Conservation (phyloP, 2,329 filamentous ascomycete genomes). For the Alternaria panax region DNA sequence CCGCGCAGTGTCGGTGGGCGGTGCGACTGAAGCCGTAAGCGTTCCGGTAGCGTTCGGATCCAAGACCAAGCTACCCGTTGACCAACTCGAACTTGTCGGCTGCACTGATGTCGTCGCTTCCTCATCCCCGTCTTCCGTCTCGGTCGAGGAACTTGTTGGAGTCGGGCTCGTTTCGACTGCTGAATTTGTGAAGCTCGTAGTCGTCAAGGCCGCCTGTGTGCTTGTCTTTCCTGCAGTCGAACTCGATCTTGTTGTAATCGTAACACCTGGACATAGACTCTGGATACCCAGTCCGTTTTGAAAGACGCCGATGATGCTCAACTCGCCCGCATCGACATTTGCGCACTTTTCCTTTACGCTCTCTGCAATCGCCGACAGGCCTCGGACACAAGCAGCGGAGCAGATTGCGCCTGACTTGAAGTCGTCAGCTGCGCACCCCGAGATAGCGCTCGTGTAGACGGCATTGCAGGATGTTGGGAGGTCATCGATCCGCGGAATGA, state of each 20-base stretch:
- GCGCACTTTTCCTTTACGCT: slow-evolving; percentile 46
- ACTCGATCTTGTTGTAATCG: slow-evolving; percentile 27
- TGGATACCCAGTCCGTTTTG: slow-evolving; percentile 49
- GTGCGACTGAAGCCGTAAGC: slow-evolving; percentile 5
- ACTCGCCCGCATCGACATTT: slow-evolving; percentile 45
- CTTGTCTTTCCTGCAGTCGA: slow-evolving; percentile 12
- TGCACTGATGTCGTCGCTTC: slow-evolving; percentile 12
- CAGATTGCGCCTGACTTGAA: slow-evolving; percentile 46
- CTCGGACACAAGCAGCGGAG: slow-evolving; percentile 51
- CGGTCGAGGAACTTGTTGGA: slow-evolving; percentile 1
- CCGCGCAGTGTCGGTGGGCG: slow-evolving; percentile 15
- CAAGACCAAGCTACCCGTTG: slow-evolving; percentile 16
- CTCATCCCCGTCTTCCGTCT: slow-evolving; percentile 10
- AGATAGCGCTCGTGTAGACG: slow-evolving; percentile 53
- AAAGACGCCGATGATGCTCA: slow-evolving; percentile 54
- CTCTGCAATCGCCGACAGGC: slow-evolving; percentile 46
- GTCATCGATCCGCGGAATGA: slow-evolving; percentile 52
- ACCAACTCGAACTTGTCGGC: slow-evolving; percentile 8
- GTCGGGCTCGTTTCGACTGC: slow-evolving; percentile 12
- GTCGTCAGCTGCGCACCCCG: slow-evolving; percentile 51
- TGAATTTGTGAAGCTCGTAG: slow-evolving; percentile 7
- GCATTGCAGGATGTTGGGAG: slow-evolving; percentile 50
- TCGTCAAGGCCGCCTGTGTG: slow-evolving; percentile 5
- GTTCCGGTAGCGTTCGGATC: slow-evolving; percentile 28
- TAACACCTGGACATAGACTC: slow-evolving; percentile 50